Base-by-base conservation (phyloP, 1,284 basidiomycete species). In the Mycena sp. region DNA sequence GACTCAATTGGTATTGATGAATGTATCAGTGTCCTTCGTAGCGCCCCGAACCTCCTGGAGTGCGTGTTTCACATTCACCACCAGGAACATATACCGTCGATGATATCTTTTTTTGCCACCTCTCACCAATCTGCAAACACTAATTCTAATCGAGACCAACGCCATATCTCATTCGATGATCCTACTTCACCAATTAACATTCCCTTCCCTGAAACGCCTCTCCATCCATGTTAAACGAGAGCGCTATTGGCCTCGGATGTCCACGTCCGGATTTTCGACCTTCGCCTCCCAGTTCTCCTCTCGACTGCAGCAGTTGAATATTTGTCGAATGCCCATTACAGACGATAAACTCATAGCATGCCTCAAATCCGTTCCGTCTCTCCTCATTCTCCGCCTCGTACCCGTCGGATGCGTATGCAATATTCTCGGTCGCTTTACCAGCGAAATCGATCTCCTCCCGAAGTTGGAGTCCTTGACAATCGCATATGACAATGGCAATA, bases 281-380 rank as follows among this genome's bases (percentile, higher is more conserved):
- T 49, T 61, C 37, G 45, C 51, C 30, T 40, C 51, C 29, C 58
- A 51, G 17, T 61, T 43, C 16, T 29, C 51, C 17, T 30, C 40
- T 28, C 28, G 32, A 35, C 32, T 35, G 7, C 32, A 35, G 32
- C 14, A 7, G 32, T 14, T n/a, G n/a, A n/a, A n/a, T 35, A 35
- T 35, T 14, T 14, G 14, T 35, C 32, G 32, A 7, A 9, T 35
- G 32, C 32, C 32, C 32, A 7, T 14, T 14, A 7, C 32, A 35
- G 7, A 7, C 7, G 32, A 35, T 9, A 35, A 14, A 35, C 32
- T 35, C 32, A 35, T 35, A 35, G 9, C 7, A 35, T 14, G 7
- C 32, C 32, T 35, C 9, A 7, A 35, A 35, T 35, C 32, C 14
- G 14, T 35, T 35, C 49, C 49, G 0, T 51, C 49, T 3, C 35